A percentile compares a stretch with the other conserved stretches of the same genome.
phyloP scores from a whole-genome alignment of 495 filamentous ascomycete genomes.

The Penicillium manginii region DNA sequence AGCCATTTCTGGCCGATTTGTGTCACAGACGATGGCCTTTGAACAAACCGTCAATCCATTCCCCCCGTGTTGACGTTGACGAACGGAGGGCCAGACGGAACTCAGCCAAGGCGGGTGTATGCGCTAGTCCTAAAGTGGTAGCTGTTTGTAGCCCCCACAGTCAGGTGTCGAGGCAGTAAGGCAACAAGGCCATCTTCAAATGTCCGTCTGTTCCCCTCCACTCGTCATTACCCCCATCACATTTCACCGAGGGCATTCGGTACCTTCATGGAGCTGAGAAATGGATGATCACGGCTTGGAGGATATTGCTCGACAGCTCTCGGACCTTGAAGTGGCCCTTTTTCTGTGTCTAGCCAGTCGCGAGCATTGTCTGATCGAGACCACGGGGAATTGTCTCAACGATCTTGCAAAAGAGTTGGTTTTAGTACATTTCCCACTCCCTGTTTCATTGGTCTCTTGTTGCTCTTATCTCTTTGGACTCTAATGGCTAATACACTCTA shows the following conservation, averaged over 20 bases:
- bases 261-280: conserved; percentile 16
- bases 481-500: conserved; percentile 9
- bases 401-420: conserved; percentile 72
- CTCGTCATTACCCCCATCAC: background rate
- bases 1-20: conserved; percentile 34
- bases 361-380: conserved; percentile 88
- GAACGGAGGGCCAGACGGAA: conserved; percentile 17
- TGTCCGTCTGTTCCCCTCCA: conserved; percentile 3
- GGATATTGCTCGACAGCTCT: conserved; percentile 70
- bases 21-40: conserved; percentile 18
- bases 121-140: conserved; percentile 19
- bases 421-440: conserved; percentile 51
- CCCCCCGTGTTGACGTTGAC: conserved; percentile 27
- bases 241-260: background rate
- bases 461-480: background rate
- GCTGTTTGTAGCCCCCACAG: background rate
- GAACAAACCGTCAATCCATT: conserved; percentile 22
- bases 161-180: conserved; percentile 11
- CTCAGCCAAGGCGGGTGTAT: conserved; percentile 9
- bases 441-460: background rate
- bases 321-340: conserved; percentile 86
- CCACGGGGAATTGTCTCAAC: conserved; percentile 61
- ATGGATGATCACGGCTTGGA: conserved; percentile 67
- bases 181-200: conserved; percentile 6
- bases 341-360: conserved; percentile 77